These are phyloP conservation scores for Colletotrichum tofieldiae DNA, from an alignment of 2,329 filamentous ascomycete species.

Conservation along the genomic window DNA sequence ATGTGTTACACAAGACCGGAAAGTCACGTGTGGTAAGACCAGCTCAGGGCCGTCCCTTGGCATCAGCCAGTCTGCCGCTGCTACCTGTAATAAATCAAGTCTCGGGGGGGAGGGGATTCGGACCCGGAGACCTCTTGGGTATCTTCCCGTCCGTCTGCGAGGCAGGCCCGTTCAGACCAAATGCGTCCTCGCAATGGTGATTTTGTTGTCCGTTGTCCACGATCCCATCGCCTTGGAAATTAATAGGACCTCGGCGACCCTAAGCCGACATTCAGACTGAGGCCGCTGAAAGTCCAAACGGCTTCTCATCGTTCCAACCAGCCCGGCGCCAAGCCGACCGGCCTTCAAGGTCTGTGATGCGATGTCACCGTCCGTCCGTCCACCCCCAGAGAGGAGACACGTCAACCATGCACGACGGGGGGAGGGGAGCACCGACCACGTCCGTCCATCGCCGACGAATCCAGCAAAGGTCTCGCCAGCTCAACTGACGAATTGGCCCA, in stretches of 20 bases:
- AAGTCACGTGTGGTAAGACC: slow-evolving; percentile 29
- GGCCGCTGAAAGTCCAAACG: not conserved
- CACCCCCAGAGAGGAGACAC: slow-evolving; percentile 33
- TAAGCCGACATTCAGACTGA: not conserved
- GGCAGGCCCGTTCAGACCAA: not conserved
- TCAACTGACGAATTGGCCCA: not conserved
- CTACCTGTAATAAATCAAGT: slow-evolving; percentile 12
- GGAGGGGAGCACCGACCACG: slow-evolving; percentile 16
- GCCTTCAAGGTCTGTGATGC: slow-evolving; percentile 8
- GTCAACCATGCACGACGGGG: slow-evolving; percentile 39
- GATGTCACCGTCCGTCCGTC: slow-evolving; percentile 10
- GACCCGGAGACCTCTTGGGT: not conserved
- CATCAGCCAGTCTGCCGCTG: not conserved
- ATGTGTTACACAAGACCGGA: slow-evolving; percentile 12
- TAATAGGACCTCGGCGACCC: not conserved
- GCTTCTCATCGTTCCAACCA: not conserved
- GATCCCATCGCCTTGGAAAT: not conserved
- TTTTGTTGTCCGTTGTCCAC: not conserved
- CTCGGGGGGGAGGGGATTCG: not conserved
- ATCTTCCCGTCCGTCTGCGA: not conserved
- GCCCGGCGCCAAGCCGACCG: slow-evolving; percentile 20
- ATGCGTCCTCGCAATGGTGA: not conserved
- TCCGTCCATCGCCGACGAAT: not conserved
- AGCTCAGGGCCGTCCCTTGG: not conserved
- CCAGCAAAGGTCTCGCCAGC: not conserved